phyloP scores from a whole-genome alignment of 805 yeast species.

The Ogataea parapolymorpha region DNA sequence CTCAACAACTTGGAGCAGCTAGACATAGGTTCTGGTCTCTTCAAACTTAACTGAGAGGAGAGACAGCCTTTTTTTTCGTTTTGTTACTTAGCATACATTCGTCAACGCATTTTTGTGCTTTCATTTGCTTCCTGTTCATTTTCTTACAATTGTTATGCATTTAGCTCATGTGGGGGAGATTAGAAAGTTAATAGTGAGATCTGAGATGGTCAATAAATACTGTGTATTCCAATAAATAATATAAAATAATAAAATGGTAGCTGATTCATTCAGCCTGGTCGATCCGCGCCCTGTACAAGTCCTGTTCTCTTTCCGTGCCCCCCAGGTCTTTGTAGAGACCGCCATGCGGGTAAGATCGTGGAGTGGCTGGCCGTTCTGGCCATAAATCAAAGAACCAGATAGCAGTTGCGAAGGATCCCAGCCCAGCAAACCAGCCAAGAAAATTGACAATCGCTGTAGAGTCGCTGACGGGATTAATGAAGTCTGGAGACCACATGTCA shows the following conservation, averaged over 20 bases:
- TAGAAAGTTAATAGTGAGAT: slow-evolving; percentile 5
- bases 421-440: slow-evolving; percentile 50
- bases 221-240: slow-evolving; percentile 11
- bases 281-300: slow-evolving; percentile 40
- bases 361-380: slow-evolving; percentile 71
- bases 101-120: slow-evolving; percentile 10
- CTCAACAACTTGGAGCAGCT: slow-evolving; percentile 53
- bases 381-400: slow-evolving; percentile 50
- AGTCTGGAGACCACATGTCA: slow-evolving; percentile 87
- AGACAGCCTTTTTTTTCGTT: slow-evolving; percentile 1
- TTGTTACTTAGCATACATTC: slow-evolving; percentile 9
- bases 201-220: slow-evolving; percentile 7
- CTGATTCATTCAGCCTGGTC: slow-evolving; percentile 30
- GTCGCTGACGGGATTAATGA: slow-evolving; percentile 58
- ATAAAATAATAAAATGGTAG: slow-evolving; percentile 8
- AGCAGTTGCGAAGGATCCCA: slow-evolving; percentile 39
- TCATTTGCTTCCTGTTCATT: slow-evolving; percentile 11
- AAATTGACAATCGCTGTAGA: slow-evolving; percentile 58
- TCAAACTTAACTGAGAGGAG: slow-evolving; percentile 34
- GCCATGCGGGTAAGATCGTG: slow-evolving; percentile 69
- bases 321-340: slow-evolving; percentile 78
- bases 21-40: slow-evolving; percentile 42
- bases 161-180: slow-evolving; percentile 4
- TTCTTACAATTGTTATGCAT: slow-evolving; percentile 5
- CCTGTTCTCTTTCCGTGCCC: slow-evolving; percentile 48